Conservation (phyloP, 2,329 filamentous ascomycete genomes). For the Cercospora sp. region DNA sequence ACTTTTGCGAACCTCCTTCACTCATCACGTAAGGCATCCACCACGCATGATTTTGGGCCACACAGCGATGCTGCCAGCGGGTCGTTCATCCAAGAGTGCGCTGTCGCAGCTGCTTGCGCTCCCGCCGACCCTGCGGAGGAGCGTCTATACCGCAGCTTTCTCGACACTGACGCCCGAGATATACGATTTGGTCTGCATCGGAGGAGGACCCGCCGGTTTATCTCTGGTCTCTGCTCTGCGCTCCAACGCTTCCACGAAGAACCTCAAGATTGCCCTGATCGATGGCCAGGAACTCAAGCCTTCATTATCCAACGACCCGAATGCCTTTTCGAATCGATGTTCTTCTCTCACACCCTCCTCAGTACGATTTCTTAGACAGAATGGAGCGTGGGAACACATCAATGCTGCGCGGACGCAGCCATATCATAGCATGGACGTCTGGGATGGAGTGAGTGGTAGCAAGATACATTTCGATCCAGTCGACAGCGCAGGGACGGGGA, state of each 20-base stretch:
- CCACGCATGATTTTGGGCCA: neutral
- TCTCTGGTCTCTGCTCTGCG: slow-evolving; percentile 40
- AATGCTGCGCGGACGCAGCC: slow-evolving; percentile 72
- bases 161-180: slow-evolving; percentile 59
- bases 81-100: slow-evolving; percentile 8
- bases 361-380: slow-evolving; percentile 72
- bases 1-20: neutral
- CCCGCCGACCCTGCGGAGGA: slow-evolving; percentile 33
- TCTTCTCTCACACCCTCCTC: slow-evolving; percentile 91
- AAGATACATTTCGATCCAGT: slow-evolving; percentile 71
- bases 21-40: neutral
- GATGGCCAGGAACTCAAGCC: slow-evolving; percentile 83
- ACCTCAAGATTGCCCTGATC: slow-evolving; percentile 81
- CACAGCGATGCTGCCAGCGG: slow-evolving; percentile 14
- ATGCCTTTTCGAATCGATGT: slow-evolving; percentile 86
- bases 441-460: slow-evolving; percentile 88
- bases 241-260: slow-evolving; percentile 53
- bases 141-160: slow-evolving; percentile 29
- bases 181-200: slow-evolving; percentile 51
- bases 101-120: slow-evolving; percentile 30
- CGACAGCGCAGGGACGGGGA: slow-evolving; percentile 25
- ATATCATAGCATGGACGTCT: slow-evolving; percentile 97
- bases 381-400: slow-evolving; percentile 83
- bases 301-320: slow-evolving; percentile 64
- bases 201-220: slow-evolving; percentile 30